Conservation (phyloP, 2,329 filamentous ascomycete species). For the Hortaea sp. region DNA sequence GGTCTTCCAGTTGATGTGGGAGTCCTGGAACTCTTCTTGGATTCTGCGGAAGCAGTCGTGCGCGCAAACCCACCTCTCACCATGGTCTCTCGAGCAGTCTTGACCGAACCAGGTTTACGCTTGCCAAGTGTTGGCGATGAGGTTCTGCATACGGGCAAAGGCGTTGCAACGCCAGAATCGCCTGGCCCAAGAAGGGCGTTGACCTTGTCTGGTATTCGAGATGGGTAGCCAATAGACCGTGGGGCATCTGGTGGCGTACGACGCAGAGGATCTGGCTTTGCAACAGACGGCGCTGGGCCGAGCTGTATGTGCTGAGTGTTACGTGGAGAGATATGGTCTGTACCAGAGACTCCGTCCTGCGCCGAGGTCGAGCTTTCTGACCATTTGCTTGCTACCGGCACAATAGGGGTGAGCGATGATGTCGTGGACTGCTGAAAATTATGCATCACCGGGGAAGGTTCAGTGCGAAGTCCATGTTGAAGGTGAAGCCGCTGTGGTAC, state of each 20-base stretch:
- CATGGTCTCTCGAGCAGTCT: constrained; percentile 6
- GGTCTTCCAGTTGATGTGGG: constrained; percentile 4
- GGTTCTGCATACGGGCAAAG: constrained; percentile 6
- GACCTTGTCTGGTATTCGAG: constrained; percentile 7
- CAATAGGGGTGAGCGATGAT: background rate
- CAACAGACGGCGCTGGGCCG: background rate
- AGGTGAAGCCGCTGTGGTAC: background rate
- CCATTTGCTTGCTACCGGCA: constrained; percentile 17
- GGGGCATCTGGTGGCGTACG: constrained; percentile 2
- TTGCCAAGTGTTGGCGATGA: constrained; percentile 15
- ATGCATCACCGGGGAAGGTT: background rate
- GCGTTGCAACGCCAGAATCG: background rate
- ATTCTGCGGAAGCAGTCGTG: constrained; percentile 11
- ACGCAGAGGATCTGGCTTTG: background rate
- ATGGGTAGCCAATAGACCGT: constrained; percentile 17
- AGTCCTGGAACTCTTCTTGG: constrained; percentile 10
- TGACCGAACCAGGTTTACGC: constrained; percentile 10
- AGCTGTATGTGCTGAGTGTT: background rate
- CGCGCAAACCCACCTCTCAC: constrained; percentile 7
- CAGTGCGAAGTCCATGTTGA: background rate
- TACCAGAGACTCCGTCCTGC: background rate
- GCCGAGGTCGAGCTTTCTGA: constrained; percentile 18
- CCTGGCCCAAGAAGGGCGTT: constrained; percentile 3
- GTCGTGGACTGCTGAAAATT: background rate
- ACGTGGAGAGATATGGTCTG: background rate